Conservation (phyloP, 2,329 filamentous ascomycete genomes). For the Chrysosporium queenslandicum region DNA sequence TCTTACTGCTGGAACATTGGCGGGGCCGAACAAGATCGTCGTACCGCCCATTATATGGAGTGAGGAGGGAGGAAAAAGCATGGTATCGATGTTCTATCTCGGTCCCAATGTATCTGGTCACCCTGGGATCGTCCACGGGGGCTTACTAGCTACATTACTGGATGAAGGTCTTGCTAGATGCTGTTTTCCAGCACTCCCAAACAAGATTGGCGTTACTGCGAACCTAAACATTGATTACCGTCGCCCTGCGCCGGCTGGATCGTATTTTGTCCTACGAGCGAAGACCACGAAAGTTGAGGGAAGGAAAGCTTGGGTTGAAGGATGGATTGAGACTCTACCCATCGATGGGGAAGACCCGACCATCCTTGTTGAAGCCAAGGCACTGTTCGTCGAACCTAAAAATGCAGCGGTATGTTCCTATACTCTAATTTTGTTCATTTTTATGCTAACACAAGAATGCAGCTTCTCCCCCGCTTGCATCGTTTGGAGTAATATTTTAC, state of each 20-base stretch:
- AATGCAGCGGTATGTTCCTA: slow-evolving; percentile 57
- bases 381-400: slow-evolving; percentile 50
- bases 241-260: slow-evolving; percentile 49
- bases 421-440: not conserved
- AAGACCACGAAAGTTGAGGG: slow-evolving; percentile 34
- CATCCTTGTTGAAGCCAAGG: slow-evolving; percentile 50
- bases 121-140: slow-evolving; percentile 63
- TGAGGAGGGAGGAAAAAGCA: slow-evolving; percentile 58
- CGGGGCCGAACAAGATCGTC: slow-evolving; percentile 63
- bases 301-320: slow-evolving; percentile 32
- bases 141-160: slow-evolving; percentile 56
- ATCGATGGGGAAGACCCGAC: slow-evolving; percentile 63
- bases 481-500: not conserved
- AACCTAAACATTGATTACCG: slow-evolving; percentile 54
- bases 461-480: slow-evolving; percentile 18
- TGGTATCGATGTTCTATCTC: slow-evolving; percentile 56
- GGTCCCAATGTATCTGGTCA: slow-evolving; percentile 56
- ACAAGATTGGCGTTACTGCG: slow-evolving; percentile 46
- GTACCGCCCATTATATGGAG: slow-evolving; percentile 73
- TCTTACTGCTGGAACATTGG: slow-evolving; percentile 69
- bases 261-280: slow-evolving; percentile 50
- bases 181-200: slow-evolving; percentile 43
- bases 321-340: slow-evolving; percentile 39
- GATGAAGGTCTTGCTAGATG: slow-evolving; percentile 59
- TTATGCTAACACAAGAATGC: not conserved